phyloP scores from a whole-genome alignment of 768 basidiomycete genomes.

The Hericium coralloides region DNA sequence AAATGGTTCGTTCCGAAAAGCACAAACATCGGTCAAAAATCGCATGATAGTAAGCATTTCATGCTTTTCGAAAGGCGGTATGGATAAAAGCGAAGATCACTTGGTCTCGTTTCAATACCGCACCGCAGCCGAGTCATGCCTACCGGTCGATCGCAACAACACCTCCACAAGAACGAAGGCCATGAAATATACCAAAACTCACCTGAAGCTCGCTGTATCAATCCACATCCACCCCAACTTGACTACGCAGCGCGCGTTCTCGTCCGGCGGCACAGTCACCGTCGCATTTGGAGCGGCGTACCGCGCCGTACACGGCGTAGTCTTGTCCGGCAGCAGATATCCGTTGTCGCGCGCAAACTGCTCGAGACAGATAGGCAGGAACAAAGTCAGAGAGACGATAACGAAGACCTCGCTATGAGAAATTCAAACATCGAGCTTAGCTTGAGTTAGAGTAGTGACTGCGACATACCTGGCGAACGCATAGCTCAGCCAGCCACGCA shows the following conservation, averaged over 20 bases:
- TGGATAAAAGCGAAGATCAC: too few species aligned
- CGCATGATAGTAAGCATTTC: too few species aligned
- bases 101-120: too few species aligned
- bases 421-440: too few species aligned
- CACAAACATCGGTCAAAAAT: too few species aligned
- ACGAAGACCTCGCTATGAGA: constrained; percentile 65
- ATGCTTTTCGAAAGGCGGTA: too few species aligned
- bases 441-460: too few species aligned
- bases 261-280: constrained; percentile 14
- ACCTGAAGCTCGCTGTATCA: constrained; percentile 91
- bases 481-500: constrained; percentile 77
- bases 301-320: constrained; percentile 39
- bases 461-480: constrained; percentile 65
- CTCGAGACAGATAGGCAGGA: constrained; percentile 76
- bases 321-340: constrained; percentile 60
- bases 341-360: constrained; percentile 91
- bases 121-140: too few species aligned
- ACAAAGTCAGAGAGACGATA: constrained; percentile 71
- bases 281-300: background rate
- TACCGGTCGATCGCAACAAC: background rate
- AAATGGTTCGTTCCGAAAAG: background rate
- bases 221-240: constrained; percentile 80
- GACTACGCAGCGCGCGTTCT: constrained; percentile 60
- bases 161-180: too few species aligned
- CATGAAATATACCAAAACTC: constrained; percentile 9